These are phyloP conservation scores for Nicotiana sylvestris DNA, from an alignment of 257 asterid genomes.

Conservation along the genomic window DNA sequence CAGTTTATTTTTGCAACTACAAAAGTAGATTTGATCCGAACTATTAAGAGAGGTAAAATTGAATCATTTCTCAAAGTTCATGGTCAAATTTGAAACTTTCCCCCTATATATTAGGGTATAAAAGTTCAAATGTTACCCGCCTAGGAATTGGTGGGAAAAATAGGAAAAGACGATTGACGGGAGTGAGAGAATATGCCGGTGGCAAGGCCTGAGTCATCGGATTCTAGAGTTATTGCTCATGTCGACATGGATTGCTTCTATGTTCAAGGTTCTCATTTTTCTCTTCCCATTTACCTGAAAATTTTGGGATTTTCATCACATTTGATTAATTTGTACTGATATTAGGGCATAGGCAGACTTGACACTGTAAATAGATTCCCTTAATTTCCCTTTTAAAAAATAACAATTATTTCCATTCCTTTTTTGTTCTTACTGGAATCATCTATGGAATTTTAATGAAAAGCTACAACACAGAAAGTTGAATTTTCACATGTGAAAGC, in stretches of 20 bases:
- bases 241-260: slow-evolving; percentile 97
- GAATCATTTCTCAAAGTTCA: no score
- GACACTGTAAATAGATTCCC: not conserved
- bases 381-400: not conserved
- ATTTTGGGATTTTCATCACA: not conserved
- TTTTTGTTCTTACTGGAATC: not conserved
- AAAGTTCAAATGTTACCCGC: not conserved
- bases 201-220: slow-evolving; percentile 68
- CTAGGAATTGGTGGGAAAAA: slow-evolving; percentile 13
- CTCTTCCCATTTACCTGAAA: not conserved
- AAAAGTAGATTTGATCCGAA: no score
- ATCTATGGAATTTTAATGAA: not conserved
- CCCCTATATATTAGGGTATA: not conserved
- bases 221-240: slow-evolving; percentile 83
- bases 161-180: slow-evolving; percentile 20
- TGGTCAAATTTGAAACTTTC: no score
- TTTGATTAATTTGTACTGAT: not conserved
- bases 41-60: no score
- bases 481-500: not conserved
- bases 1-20: no score
- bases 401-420: not conserved
- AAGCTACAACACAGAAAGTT: not conserved
- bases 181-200: slow-evolving; percentile 42
- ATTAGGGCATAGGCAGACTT: not conserved
- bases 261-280: slow-evolving; percentile 64